Base-by-base conservation (phyloP, 139 green algal species). In the Marvania coccoides region DNA sequence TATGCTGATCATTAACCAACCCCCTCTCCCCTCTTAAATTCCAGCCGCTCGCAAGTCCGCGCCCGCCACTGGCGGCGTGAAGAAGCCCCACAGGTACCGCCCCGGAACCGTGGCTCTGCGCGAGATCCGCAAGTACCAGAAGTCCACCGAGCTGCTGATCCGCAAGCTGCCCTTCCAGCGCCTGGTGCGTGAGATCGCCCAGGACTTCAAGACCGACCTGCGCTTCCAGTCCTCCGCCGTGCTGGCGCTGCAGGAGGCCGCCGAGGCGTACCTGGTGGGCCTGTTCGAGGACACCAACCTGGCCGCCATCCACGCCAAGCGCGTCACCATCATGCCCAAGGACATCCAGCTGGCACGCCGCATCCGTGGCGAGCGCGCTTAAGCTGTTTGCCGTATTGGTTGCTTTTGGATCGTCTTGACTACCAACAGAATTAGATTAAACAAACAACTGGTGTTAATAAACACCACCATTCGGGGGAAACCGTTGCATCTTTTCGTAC, bases 171-270 rank as follows among this genome's bases (percentile, higher is more conserved):
- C 91, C 62, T 97, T 97, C 81, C 91, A 97, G 85, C 83, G 91
- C 54, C 82, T 98, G 59, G 92, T 98, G 10, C 85, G 93, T 57
- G 93, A 98, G 82, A 98, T 98, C 58, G 91, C 92, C 33, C 91
- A 97, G 86, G 93, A 98, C 84, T 98, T 97, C 92, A 97, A 98
- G 88, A 97, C 92, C 47, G 93, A 98, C 88, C 85, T 97, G 78
- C 85, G 94, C 67, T 99, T 98, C 87, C 93, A 98, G 87, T 82
- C 72, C 70, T 88, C 81, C 39, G 94, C 93, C 23, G 90, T 98
- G 36, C 81, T 96, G 60, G 93, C 87, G 19, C 86, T 98, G 48
- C 93, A 98, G 83, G 93, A 97, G 83, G 92, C 92, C 33, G 86
- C 91, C 59, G 92, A 98, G 86, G 92, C 91, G 38, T 98, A 96